These are phyloP conservation scores for Lachnellula hyalina DNA, from an alignment of 2,329 filamentous ascomycete genomes.

Conservation along the genomic window DNA sequence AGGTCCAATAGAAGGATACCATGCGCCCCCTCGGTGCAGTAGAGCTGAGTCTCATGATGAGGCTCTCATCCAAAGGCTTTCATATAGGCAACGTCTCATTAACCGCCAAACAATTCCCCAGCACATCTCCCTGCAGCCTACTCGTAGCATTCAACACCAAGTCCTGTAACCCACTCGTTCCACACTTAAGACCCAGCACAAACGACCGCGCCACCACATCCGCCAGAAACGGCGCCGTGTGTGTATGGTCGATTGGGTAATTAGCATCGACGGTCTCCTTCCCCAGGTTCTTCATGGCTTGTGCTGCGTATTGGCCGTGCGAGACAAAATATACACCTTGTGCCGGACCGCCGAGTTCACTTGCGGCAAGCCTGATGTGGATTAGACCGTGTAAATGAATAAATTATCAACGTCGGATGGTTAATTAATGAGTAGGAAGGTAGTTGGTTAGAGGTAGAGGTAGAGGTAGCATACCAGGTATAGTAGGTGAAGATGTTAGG, in stretches of 20 bases:
- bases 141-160: constrained; percentile 17
- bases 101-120: constrained; percentile 16
- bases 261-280: constrained; percentile 41
- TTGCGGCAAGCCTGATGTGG: constrained; percentile 10
- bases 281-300: constrained; percentile 34
- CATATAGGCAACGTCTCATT: constrained; percentile 17
- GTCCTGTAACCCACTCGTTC: constrained; percentile 9
- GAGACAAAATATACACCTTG: constrained; percentile 20
- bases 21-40: too few species aligned
- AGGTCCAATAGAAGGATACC: too few species aligned
- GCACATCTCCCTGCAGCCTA: constrained; percentile 12
- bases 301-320: constrained; percentile 19
- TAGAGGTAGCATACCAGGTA: constrained; percentile 9
- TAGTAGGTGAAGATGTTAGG: constrained; percentile 52
- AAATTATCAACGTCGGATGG: background rate
- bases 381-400: background rate
- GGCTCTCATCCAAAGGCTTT: background rate
- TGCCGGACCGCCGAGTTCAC: constrained; percentile 16
- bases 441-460: background rate
- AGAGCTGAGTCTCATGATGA: too few species aligned
- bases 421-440: background rate
- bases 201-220: constrained; percentile 50
- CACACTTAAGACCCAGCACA: constrained; percentile 22
- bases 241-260: constrained; percentile 54
- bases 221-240: constrained; percentile 50